Conservation (phyloP, 2,329 filamentous ascomycete genomes). For the Periconia macrospinosa region DNA sequence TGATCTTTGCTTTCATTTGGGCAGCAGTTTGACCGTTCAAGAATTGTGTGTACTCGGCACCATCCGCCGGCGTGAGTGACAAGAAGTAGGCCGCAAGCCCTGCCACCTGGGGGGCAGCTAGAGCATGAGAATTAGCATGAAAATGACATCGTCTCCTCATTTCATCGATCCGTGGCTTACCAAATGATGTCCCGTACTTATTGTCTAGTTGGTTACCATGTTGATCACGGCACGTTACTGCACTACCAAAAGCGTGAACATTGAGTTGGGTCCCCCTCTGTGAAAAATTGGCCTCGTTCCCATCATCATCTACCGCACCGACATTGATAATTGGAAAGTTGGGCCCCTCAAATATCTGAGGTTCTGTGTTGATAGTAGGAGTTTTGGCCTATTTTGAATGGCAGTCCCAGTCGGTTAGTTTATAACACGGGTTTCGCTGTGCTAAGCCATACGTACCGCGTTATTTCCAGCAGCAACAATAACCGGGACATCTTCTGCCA, state of each 20-base stretch:
- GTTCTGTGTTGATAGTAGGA: neutral
- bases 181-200: too few relatives aligned
- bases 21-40: too few relatives aligned
- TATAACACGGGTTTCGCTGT: neutral
- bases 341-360: neutral
- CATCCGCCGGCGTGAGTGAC: too few relatives aligned
- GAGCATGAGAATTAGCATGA: too few relatives aligned
- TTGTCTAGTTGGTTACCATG: too few relatives aligned
- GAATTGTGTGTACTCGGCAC: too few relatives aligned
- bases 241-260: neutral
- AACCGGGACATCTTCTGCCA: neutral
- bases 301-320: neutral
- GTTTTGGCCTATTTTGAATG: neutral
- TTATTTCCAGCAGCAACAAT: neutral
- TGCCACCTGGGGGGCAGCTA: too few relatives aligned
- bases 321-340: neutral
- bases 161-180: too few relatives aligned
- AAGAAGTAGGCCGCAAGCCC: too few relatives aligned
- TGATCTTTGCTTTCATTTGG: too few relatives aligned
- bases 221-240: neutral
- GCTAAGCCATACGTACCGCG: neutral
- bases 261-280: neutral
- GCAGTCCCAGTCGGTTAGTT: neutral
- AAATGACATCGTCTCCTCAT: too few relatives aligned
- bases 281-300: neutral